Evolutionary conservation across 106 monocot genomes (phyloP).

Genomic region (Acorus gramineus): DNA sequence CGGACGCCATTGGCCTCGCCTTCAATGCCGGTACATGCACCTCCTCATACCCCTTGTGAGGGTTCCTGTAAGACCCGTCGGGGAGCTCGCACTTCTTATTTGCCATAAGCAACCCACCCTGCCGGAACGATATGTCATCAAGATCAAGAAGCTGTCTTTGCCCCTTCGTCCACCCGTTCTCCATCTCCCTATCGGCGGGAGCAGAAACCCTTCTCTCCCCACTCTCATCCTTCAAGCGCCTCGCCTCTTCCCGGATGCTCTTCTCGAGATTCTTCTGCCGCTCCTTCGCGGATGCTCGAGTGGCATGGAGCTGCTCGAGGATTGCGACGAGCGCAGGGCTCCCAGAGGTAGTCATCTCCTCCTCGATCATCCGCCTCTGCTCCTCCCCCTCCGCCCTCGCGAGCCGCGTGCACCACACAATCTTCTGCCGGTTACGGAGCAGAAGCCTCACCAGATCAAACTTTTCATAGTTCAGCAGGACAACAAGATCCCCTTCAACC

Average conservation of each 20-base stretch:
- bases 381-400: conserved; percentile 95
- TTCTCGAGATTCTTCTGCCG: conserved; percentile 94
- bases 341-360: conserved; percentile 51
- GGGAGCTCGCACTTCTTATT: conserved; percentile 88
- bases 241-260: conserved; percentile 90
- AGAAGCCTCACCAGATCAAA: conserved; percentile 94
- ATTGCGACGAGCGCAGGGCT: conserved; percentile 55
- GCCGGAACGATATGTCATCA: conserved; percentile 71
- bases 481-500: conserved; percentile 79
- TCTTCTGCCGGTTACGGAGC: conserved; percentile 78
- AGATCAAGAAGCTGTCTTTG: conserved; percentile 77
- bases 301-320: conserved; percentile 93
- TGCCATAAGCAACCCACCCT: conserved; percentile 82
- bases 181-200: conserved; percentile 39
- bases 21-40: conserved; percentile 83
- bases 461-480: conserved; percentile 85
- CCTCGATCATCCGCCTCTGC: conserved; percentile 84
- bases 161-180: conserved; percentile 84
- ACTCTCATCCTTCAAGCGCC: conserved; percentile 70
- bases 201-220: conserved; percentile 24
- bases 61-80: conserved; percentile 56
- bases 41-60: conserved; percentile 92
- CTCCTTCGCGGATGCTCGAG: conserved; percentile 95
- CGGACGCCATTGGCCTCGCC: conserved; percentile 44
- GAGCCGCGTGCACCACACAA: conserved; percentile 93